phyloP scores from a whole-genome alignment of 352 stramenopile species.

The Thraustochytrium striatum region DNA sequence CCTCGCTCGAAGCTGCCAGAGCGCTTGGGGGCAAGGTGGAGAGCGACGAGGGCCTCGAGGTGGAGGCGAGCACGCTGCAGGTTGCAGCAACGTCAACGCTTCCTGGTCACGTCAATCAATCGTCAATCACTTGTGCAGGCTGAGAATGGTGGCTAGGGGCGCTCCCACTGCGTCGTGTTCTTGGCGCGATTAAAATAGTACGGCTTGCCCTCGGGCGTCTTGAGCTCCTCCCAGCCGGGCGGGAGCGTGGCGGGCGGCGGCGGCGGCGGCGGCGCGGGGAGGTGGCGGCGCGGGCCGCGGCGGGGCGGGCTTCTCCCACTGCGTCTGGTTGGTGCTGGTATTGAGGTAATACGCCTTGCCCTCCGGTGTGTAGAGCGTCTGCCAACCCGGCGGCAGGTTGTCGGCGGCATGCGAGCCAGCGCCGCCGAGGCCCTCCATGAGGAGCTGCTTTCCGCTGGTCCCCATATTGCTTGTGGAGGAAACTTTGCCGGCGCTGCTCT shows the following conservation, averaged over 20 bases:
- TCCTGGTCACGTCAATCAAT: too few species aligned
- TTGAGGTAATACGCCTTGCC: slow-evolving; percentile 43
- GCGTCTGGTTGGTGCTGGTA: slow-evolving; percentile 20
- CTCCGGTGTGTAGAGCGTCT: neutral
- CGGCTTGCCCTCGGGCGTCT: slow-evolving; percentile 32
- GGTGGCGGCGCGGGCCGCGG: neutral
- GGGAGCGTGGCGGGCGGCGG: too few species aligned
- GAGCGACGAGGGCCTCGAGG: too few species aligned
- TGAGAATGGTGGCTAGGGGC: too few species aligned
- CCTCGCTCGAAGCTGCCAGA: too few species aligned
- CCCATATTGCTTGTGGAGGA: neutral
- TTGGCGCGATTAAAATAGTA: slow-evolving; percentile 33
- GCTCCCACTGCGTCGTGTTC: slow-evolving; percentile 31
- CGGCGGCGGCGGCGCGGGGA: too few species aligned
- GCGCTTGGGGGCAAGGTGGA: too few species aligned
- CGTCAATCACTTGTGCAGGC: too few species aligned
- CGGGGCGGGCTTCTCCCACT: neutral
- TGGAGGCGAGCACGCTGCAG: too few species aligned
- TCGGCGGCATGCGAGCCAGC: neutral
- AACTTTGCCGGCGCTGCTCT: slow-evolving; percentile 61
- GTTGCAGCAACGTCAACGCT: too few species aligned
- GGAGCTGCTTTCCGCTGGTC: neutral
- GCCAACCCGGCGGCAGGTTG: slow-evolving; percentile 17
- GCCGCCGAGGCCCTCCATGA: neutral
- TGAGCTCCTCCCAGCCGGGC: slow-evolving; percentile 33